Base-by-base conservation (phyloP, 2,329 filamentous ascomycete genomes). In the Basipetospora chlamydospora region DNA sequence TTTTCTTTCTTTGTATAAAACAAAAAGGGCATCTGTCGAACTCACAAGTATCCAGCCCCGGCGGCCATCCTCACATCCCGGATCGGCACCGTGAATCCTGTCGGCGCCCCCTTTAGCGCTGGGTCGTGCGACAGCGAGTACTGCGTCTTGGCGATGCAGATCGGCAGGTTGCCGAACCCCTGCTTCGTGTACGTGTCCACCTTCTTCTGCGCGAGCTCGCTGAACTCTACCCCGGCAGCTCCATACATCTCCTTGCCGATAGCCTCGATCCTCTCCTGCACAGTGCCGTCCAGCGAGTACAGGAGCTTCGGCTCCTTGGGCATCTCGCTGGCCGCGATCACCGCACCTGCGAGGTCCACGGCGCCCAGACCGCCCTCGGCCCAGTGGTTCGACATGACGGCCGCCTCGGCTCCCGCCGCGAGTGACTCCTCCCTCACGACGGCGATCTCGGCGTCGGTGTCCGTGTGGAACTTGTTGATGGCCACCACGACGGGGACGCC, bases 141-240 rank as follows among this genome's bases (percentile, higher is more conserved):
- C 59, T 98, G 90, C 11, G 90, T 98, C 77, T 98, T 98, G 43
- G 90, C 90, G 45, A 96, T 74, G 57, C 90, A 98, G 52, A 96
- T 94, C 25, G 90, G 90, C 45, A 98, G 65, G 57, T 94, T 85
- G 16, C 80, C 81, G 50, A 88, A 92, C 31, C 90, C 90, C 59
- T 96, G 90, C 54, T 76, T 75, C 22, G 82, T 87, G 61, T 96
- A 98, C 6, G 79, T 87, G 54, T 95, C 87, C 45, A 96, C 81
- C 73, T 98, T 96, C 64, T 86, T 84, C 64, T 92, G 85, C 0
- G 90, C 90, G 35, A 90, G 69, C 56, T 94, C 86, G 54, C 82
- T 92, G 61, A 98, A 90, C 60, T 94, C 84, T 42, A 96, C 86
- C 41, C 74, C 77, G 4, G 70, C 75, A 9, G 90, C 90, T 40